Base-by-base conservation (phyloP, 2,329 filamentous ascomycete species). In the Apiospora kogelbergensis region DNA sequence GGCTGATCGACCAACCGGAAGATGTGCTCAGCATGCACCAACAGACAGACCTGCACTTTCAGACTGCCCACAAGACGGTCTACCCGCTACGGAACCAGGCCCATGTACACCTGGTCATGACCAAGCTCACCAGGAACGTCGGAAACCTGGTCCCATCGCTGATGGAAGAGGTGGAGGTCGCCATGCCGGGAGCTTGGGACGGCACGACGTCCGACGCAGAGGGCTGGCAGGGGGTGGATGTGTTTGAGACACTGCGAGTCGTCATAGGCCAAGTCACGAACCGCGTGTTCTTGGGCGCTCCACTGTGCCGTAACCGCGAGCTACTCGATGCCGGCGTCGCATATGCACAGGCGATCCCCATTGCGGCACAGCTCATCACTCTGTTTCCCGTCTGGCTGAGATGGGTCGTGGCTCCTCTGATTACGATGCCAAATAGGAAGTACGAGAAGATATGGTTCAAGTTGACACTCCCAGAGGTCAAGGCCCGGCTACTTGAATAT, bases 211-310 rank as follows among this genome's bases (percentile, higher is more conserved):
- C 24, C 1, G 41, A 6, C 4, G 11, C 9, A 2, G 15, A 30
- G 1, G 37, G n/a, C 2, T 41, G 37, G 63, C 41, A 33, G 33
- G 70, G 73, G 41, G 41, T 70, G 3, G 20, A 26, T n/a, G 64
- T 70, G 6, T 70, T 57, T 26, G 69, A 70, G 9, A 66, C 60
- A 1, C 63, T 70, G 42, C 67, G 67, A 2, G 67, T 57, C 1
- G 45, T 68, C 20, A 67, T 70, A 24, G 69, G 69, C 7, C 45
- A 68, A 17, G 70, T 69, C 37, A 69, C 72, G 13, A 74, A 74
- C 42, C 72, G 73, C 15, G 70, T 70, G 6, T 72, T 73, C 20
- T 66, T 75, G 11, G 73, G 73, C n/a, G 60, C 71, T 30, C 73
- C 73, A 4, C 68, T 69, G 53, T 75, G 72, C 57, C 73, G 73